These are phyloP conservation scores for Russula olivacea DNA, from an alignment of 768 basidiomycete species.

Conservation along the genomic window DNA sequence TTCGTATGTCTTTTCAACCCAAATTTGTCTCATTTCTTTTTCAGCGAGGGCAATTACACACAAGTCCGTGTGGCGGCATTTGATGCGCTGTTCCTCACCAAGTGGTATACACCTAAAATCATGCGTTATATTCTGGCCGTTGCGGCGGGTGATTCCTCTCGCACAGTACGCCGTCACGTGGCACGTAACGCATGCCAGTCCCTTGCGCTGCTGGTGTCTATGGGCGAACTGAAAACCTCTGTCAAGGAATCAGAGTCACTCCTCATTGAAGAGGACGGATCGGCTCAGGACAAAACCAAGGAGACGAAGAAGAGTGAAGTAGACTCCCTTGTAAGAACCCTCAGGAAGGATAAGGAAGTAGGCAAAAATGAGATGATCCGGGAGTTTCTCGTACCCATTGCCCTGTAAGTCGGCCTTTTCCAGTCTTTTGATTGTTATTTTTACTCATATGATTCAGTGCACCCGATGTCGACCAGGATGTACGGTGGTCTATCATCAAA, in stretches of 20 bases:
- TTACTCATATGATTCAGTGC: constrained; percentile 41
- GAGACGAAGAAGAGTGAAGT: constrained; percentile 73
- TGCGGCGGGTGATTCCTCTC: constrained; percentile 80
- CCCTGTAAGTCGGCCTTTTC: constrained; percentile 50
- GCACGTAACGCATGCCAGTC: constrained; percentile 82
- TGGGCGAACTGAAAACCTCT: constrained; percentile 83
- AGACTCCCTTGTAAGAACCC: constrained; percentile 77
- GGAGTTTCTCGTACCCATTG: constrained; percentile 75
- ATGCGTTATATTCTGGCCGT: constrained; percentile 86
- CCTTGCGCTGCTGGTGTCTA: constrained; percentile 74
- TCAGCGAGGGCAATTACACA: constrained; percentile 88
- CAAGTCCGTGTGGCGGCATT: constrained; percentile 91
- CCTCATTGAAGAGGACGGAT: constrained; percentile 84
- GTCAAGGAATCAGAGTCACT: constrained; percentile 70
- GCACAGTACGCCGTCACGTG: constrained; percentile 78
- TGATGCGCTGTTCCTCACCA: constrained; percentile 84
- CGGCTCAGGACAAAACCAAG: constrained; percentile 60
- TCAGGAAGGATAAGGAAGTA: constrained; percentile 83
- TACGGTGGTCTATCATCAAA: constrained; percentile 88
- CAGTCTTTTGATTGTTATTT: neutral
- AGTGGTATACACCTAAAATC: constrained; percentile 80
- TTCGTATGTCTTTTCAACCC: neutral
- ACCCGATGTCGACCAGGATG: constrained; percentile 76
- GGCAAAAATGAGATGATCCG: constrained; percentile 74
- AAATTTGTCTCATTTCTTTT: constrained; percentile 1